Conservation (phyloP, 495 filamentous ascomycete genomes). For the Hyphodiscus hymeniophilus region DNA sequence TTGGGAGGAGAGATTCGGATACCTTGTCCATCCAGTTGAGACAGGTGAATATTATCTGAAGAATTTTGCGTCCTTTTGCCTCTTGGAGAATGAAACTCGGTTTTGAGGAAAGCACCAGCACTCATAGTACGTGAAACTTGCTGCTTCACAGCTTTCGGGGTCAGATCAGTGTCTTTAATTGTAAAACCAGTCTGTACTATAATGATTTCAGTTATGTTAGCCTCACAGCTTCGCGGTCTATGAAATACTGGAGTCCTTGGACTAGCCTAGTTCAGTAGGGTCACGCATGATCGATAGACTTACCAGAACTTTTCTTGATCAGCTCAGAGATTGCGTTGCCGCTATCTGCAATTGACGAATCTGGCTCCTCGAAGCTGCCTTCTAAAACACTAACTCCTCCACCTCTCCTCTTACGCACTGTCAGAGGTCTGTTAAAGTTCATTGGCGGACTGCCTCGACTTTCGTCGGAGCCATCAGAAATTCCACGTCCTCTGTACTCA, state of each 20-base stretch:
- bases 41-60: neutral
- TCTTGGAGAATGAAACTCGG: conserved; percentile 7
- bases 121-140: conserved; percentile 11
- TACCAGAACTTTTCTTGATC: conserved; percentile 8
- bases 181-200: neutral
- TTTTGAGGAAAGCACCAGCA: conserved; percentile 15
- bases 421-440: conserved; percentile 16
- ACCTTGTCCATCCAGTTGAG: neutral
- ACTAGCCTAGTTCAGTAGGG: too few species aligned
- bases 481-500: conserved; percentile 11
- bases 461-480: conserved; percentile 10
- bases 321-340: conserved; percentile 1
- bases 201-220: neutral
- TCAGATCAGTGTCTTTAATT: conserved; percentile 14
- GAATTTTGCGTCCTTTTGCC: neutral
- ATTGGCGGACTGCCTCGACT: conserved; percentile 18
- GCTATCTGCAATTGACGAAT: too few species aligned
- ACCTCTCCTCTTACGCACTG: conserved; percentile 15
- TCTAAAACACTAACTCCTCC: conserved; percentile 9
- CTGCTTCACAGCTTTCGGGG: conserved; percentile 10
- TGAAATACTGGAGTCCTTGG: too few species aligned
- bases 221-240: too few species aligned
- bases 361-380: conserved; percentile 8
- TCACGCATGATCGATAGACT: neutral
- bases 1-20: neutral